Conservation (phyloP, 73 alveolate genomes). For the Effrenium voratum region DNA sequence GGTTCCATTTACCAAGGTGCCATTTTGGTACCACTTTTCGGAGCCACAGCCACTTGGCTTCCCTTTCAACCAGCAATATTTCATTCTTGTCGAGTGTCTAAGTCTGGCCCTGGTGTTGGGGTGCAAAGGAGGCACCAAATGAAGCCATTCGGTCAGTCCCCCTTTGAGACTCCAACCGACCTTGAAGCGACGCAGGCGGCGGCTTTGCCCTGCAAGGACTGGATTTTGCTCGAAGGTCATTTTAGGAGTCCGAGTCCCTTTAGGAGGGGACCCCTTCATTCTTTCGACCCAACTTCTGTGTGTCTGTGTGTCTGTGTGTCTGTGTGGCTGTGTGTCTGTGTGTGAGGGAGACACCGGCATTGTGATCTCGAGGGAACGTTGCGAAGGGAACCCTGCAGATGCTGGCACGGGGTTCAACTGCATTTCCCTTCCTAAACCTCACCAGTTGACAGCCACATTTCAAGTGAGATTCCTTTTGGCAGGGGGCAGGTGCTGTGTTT, state of each 20-base stretch:
- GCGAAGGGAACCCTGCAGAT: background rate
- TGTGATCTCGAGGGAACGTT: background rate
- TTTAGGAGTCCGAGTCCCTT: background rate
- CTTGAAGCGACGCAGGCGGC: background rate
- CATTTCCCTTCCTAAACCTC: background rate
- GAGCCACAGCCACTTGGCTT: background rate
- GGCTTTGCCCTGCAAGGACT: slow-evolving; percentile 65
- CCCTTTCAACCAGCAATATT: background rate
- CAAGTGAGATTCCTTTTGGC: background rate
- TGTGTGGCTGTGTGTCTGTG: background rate
- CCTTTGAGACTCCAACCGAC: background rate
- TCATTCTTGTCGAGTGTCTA: background rate
- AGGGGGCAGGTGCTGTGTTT: background rate
- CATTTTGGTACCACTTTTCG: background rate
- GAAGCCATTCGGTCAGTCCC: no score
- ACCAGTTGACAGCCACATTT: background rate
- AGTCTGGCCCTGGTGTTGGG: background rate
- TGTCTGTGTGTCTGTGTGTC: background rate
- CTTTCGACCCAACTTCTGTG: background rate
- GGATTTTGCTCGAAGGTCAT: background rate
- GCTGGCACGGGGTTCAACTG: background rate
- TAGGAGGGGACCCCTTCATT: background rate
- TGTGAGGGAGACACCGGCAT: background rate
- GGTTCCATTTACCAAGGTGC: background rate
- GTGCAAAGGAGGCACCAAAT: background rate